Percentiles rank a stretch among this genome's conserved stretches.
These are phyloP conservation scores for Orbilia brochopaga DNA, from an alignment of 2,329 filamentous ascomycete species.

Conservation along the genomic window DNA sequence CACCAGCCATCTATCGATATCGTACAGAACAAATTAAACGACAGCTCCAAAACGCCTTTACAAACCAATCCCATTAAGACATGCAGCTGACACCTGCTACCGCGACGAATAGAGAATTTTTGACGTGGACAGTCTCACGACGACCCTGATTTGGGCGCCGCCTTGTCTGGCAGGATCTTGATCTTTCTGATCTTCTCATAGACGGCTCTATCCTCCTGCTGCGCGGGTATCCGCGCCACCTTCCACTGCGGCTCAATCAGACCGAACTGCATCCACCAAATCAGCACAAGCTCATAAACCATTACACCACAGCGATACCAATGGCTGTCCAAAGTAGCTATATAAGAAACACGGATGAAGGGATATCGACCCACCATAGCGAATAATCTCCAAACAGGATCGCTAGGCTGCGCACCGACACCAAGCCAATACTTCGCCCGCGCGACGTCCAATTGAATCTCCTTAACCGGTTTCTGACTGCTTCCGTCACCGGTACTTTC, in stretches of 20 bases:
- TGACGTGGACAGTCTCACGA: not conserved
- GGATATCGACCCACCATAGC: slow-evolving; percentile 67
- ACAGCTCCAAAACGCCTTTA: too few species aligned
- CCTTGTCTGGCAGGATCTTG: slow-evolving; percentile 37
- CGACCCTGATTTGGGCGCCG: slow-evolving; percentile 1
- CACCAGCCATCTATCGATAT: too few species aligned
- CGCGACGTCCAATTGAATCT: slow-evolving; percentile 81
- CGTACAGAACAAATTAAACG: too few species aligned
- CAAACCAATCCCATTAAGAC: too few species aligned
- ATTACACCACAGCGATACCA: too few species aligned
- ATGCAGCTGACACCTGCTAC: too few species aligned
- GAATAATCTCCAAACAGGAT: slow-evolving; percentile 84
- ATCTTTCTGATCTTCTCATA: slow-evolving; percentile 47
- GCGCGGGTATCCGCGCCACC: slow-evolving; percentile 49
- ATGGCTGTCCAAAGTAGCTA: too few species aligned
- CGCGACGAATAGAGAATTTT: not conserved
- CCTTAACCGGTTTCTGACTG: slow-evolving; percentile 80
- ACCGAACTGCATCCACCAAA: slow-evolving; percentile 45
- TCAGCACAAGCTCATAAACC: slow-evolving; percentile 11
- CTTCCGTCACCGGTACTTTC: slow-evolving; percentile 58
- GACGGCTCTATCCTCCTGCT: slow-evolving; percentile 42
- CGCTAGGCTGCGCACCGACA: slow-evolving; percentile 91
- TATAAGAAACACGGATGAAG: not conserved
- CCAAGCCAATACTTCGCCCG: slow-evolving; percentile 95
- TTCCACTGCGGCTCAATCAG: slow-evolving; percentile 54